Evolutionary conservation across 2,329 filamentous ascomycete species (phyloP), one percentile per base, ranked within the genome.

Genomic region (Neonectria faginata): DNA sequence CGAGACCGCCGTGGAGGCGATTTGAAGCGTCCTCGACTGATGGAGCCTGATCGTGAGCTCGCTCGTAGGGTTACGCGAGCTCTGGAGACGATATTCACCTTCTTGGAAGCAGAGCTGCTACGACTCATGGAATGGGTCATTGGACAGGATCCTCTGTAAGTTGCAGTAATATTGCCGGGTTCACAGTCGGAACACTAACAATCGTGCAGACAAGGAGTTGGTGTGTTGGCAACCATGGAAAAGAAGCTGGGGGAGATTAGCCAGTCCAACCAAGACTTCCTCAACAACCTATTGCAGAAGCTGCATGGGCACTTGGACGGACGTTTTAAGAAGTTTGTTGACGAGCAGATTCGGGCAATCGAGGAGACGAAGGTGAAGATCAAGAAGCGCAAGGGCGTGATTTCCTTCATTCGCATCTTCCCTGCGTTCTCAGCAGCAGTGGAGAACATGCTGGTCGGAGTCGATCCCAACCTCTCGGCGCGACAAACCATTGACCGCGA

Each of bases 321-420:
- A 2, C 87, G 92, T 3, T 97, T 97, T 81, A 89, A 86, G 66
- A 93, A 92, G 67, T 97, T 98, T 73, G 89, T 98, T 9, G 95
- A 98, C 70, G 93, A 97, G 68, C 96, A 99, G 77, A 92, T 98
- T 64, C 92, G 93, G 27, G 94, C 94, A 5, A 97, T 98, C 68
- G 96, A 98, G 80, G 96, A 98, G 66, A 98, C 94, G 42, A 98
- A 98, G 80, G 95, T 99, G 78, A 97, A 97, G 83, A 94, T 97
- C 80, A 97, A 97, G 84, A 98, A 98, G 84, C 91, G 96, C 70
- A 97, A 97, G 81, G 95, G 96, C 11, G 93, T 99, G 61, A 97
- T 98, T 73, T 90, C 91, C 16, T 98, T 98, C 79, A 95, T 98
- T 83, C 92, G 93, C 68, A 91, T 95, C 44, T 98, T 98, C 83